These are phyloP conservation scores for Capsicum chinense DNA, from an alignment of 257 asterid genomes.

Conservation along the genomic window DNA sequence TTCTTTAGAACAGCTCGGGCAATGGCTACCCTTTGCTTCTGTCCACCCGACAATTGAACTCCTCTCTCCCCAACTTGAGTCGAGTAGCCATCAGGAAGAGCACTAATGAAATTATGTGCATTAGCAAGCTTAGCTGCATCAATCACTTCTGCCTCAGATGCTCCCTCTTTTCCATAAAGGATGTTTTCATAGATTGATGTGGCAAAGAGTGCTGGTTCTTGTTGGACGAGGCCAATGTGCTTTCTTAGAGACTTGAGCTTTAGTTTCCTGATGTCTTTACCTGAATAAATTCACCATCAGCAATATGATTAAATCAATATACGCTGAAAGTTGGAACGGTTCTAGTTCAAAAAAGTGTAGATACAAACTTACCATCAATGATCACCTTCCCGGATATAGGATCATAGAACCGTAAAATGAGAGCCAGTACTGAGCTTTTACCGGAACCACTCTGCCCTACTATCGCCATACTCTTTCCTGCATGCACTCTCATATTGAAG, in stretches of 20 bases:
- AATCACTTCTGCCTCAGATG: conserved; percentile 82
- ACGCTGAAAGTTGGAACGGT: neutral
- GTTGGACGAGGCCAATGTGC: conserved; percentile 91
- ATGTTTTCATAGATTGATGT: conserved; percentile 90
- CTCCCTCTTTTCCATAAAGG: conserved; percentile 90
- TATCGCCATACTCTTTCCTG: conserved; percentile 88
- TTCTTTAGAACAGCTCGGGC: conserved; percentile 80
- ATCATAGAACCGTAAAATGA: conserved; percentile 86
- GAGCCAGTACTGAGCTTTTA: conserved; percentile 91
- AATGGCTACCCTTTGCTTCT: conserved; percentile 83
- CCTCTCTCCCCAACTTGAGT: conserved; percentile 86
- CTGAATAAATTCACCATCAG: conserved; percentile 45
- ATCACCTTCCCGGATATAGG: conserved; percentile 77
- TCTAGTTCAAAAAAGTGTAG: neutral
- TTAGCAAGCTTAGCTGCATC: conserved; percentile 93
- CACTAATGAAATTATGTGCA: conserved; percentile 78
- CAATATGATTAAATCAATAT: neutral
- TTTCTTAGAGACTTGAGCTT: conserved; percentile 79
- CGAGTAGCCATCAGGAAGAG: conserved; percentile 87
- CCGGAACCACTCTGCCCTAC: conserved; percentile 99
- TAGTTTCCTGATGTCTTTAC: conserved; percentile 84
- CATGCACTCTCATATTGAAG: conserved; percentile 71
- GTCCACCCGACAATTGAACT: conserved; percentile 85
- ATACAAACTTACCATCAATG: conserved; percentile 72
- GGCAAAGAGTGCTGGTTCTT: conserved; percentile 97